phyloP scores from a whole-genome alignment of 208 protist species.

The Blechomonas ayalai region DNA sequence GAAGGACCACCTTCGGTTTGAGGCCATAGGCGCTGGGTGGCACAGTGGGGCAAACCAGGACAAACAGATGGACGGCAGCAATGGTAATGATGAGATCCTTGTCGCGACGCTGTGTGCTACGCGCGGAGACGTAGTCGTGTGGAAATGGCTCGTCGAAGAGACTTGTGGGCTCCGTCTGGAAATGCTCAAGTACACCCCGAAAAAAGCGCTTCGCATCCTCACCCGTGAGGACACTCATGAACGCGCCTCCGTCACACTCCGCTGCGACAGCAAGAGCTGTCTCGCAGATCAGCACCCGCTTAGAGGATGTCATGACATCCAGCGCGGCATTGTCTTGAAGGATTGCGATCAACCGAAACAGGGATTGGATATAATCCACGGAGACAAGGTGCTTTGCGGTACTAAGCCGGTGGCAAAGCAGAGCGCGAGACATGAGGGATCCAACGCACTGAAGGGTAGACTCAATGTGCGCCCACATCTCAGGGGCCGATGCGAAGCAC shows the following conservation, averaged over 20 bases:
- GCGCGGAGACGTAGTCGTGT: constrained; percentile 19
- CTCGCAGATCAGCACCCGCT: constrained; percentile 70
- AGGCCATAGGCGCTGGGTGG: constrained; percentile 62
- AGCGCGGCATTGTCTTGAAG: constrained; percentile 57
- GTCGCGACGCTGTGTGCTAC: constrained; percentile 55
- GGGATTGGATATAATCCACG: constrained; percentile 26
- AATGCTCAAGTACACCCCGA: constrained; percentile 43
- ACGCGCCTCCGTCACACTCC: constrained; percentile 36
- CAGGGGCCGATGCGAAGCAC: constrained; percentile 33
- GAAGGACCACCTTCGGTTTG: constrained; percentile 65
- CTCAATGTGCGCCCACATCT: constrained; percentile 72
- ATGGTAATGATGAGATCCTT: constrained; percentile 83
- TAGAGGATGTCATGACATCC: constrained; percentile 40
- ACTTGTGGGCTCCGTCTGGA: constrained; percentile 38
- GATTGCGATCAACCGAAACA: constrained; percentile 57
- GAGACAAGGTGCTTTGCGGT: constrained; percentile 55
- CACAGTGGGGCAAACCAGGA: constrained; percentile 64
- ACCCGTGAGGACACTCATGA: constrained; percentile 39
- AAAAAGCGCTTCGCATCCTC: constrained; percentile 65
- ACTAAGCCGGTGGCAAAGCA: constrained; percentile 59
- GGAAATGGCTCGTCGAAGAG: constrained; percentile 78
- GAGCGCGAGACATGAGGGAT: constrained; percentile 59
- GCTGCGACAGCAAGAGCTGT: constrained; percentile 48
- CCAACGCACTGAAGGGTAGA: constrained; percentile 63
- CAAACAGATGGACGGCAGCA: constrained; percentile 65